A percentile compares a stretch with the other conserved stretches of the same genome.
These are phyloP conservation scores for Fusarium armeniacum DNA, from an alignment of 2,329 filamentous ascomycete species.

Conservation along the genomic window DNA sequence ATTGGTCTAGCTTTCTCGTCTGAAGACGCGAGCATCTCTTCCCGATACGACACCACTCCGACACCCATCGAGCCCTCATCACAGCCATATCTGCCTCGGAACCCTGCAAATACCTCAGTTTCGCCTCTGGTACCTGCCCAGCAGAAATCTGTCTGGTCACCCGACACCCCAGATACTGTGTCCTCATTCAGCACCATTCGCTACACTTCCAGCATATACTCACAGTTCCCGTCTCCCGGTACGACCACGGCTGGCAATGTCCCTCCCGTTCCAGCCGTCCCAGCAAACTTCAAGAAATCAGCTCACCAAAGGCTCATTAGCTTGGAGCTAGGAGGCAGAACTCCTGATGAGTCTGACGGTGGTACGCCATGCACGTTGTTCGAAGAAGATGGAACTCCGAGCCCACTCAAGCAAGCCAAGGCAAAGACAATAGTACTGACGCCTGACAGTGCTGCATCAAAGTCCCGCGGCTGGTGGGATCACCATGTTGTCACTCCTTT, in stretches of 20 bases:
- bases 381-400: slow-evolving; percentile 73
- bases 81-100: slow-evolving; percentile 18
- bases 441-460: slow-evolving; percentile 66
- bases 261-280: slow-evolving; percentile 73
- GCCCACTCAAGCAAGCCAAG: slow-evolving; percentile 57
- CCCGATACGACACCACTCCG: slow-evolving; percentile 60
- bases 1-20: slow-evolving; percentile 78
- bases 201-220: slow-evolving; percentile 72
- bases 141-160: slow-evolving; percentile 70
- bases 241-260: slow-evolving; percentile 54
- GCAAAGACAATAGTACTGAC: slow-evolving; percentile 56
- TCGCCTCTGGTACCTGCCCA: slow-evolving; percentile 49
- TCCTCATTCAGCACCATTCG: slow-evolving; percentile 60
- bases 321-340: slow-evolving; percentile 50
- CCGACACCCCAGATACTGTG: slow-evolving; percentile 69
- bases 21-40: slow-evolving; percentile 54
- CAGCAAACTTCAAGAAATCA: slow-evolving; percentile 58
- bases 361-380: slow-evolving; percentile 76
- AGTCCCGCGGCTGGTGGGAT: slow-evolving; percentile 82
- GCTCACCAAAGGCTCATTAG: slow-evolving; percentile 56
- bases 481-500: slow-evolving; percentile 81
- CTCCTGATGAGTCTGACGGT: slow-evolving; percentile 64
- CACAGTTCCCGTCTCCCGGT: slow-evolving; percentile 63
- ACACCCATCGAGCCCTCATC: slow-evolving; percentile 38
- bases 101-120: slow-evolving; percentile 25